Evolutionary conservation across 23 red algal species (phyloP).

Genomic region (Gracilaria vermiculophylla): DNA sequence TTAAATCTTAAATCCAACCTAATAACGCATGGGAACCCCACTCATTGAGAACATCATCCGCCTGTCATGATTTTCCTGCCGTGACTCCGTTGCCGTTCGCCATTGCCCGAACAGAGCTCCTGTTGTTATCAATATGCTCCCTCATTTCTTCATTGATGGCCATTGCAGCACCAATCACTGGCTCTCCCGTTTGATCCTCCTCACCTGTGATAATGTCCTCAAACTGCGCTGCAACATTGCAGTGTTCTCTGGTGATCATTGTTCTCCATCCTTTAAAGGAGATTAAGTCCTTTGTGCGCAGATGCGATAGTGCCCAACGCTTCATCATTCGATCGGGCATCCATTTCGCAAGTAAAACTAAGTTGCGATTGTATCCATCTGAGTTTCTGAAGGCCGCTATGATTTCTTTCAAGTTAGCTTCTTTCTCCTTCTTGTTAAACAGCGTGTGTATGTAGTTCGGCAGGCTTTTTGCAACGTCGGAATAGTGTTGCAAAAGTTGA

Average conservation of each 20-base stretch:
- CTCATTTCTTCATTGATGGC: conserved; percentile 68
- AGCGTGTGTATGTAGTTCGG: conserved; percentile 49
- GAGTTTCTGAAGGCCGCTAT: conserved; percentile 33
- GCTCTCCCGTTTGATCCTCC: conserved; percentile 45
- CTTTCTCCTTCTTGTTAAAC: conserved; percentile 60
- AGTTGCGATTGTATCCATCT: conserved; percentile 62
- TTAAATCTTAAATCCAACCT: too few relatives aligned
- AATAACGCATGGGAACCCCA: too few relatives aligned
- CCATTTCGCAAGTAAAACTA: conserved; percentile 63
- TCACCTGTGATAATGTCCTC: conserved; percentile 41
- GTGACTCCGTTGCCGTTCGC: conserved; percentile 1
- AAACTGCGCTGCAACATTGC: conserved; percentile 15
- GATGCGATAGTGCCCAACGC: conserved; percentile 38
- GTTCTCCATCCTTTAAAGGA: conserved; percentile 44
- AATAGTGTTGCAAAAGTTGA: conserved; percentile 42
- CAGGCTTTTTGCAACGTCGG: conserved; percentile 11
- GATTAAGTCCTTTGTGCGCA: conserved; percentile 31
- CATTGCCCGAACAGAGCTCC: conserved; percentile 45
- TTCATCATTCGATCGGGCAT: conserved; percentile 62
- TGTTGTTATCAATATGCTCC: conserved; percentile 63
- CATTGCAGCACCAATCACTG: conserved; percentile 68
- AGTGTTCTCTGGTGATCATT: conserved; percentile 45
- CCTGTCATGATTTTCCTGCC: background rate
- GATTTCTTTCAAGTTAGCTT: conserved; percentile 43
- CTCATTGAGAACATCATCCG: background rate